Base-by-base conservation (phyloP, 192 early-diverging fungal genomes). In the Anaeromyces robustus region DNA sequence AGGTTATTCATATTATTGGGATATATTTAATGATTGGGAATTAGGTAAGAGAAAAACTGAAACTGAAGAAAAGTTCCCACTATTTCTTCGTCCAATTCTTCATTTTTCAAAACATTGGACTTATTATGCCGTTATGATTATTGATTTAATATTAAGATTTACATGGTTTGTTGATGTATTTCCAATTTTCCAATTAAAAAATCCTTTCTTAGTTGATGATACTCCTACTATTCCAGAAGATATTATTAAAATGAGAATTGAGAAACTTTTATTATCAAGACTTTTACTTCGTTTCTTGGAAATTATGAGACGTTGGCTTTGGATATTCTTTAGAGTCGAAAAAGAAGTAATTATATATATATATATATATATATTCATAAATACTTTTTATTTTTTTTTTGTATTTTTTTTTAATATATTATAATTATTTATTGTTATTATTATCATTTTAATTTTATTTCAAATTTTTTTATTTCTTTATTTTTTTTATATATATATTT, bases 1-100 rank as follows among this genome's bases (percentile, higher is more conserved):
- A 32, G 86, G 96, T 22, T 98, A 94, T 85, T 96, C 94, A 11
- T 92, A 96, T 68, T 97, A 96, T 85, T 99, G 97, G 98, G 97
- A 98, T 87, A 88, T 98, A 30, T 90, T 88, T 26, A 92, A 95
- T 83, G 97, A 97, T 85, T 98, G 96, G 96, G 89, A 92, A 31
- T 82, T 98, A 37, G 84, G 87, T 78, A 81, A 87, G 80, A 78
- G 19, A 68, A 68, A n/a, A 9, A 68, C 5, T 9, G 4, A 68
- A 28, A 4, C 2, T 4, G 26, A 41, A 28, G 34, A 77, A 30
- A 28, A 31, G 78, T 84, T 82, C 68, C 80, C 86, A 29, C 80
- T 86, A 16, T 83, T 93, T 29, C 84, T 96, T 43, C 89, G 96
- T 0, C 87, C 90, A 0, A 79, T 78, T 14, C 81, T 95, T 29